Evolutionary conservation across 2,329 filamentous ascomycete genomes (phyloP).

Genomic region (Colletotrichum caudatum): DNA sequence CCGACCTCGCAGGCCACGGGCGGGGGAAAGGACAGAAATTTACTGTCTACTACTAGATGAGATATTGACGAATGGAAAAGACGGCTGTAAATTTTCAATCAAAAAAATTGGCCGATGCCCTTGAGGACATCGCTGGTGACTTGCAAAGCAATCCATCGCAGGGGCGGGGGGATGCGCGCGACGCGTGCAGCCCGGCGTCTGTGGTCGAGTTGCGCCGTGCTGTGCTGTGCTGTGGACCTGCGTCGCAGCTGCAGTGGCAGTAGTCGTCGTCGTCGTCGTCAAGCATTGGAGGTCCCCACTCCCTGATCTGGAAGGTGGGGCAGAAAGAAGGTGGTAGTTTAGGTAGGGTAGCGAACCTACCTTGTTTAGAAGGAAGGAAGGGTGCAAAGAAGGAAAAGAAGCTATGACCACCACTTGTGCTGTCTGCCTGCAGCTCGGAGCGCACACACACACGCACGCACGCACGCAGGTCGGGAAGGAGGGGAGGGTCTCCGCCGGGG

Average conservation of each 20-base stretch:
- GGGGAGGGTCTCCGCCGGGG: background rate
- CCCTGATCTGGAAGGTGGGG: slow-evolving; percentile 39
- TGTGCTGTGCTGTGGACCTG: background rate
- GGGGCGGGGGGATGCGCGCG: background rate
- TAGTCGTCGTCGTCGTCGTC: slow-evolving; percentile 3
- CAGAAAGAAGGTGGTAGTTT: background rate
- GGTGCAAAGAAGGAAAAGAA: slow-evolving; percentile 3
- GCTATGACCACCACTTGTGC: slow-evolving; percentile 33
- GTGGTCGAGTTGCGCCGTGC: background rate
- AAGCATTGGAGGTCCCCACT: background rate
- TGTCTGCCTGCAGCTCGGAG: slow-evolving; percentile 11
- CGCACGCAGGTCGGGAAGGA: background rate
- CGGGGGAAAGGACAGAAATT: background rate
- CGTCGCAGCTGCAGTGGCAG: slow-evolving; percentile 11
- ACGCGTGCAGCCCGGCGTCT: background rate
- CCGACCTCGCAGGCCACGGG: background rate
- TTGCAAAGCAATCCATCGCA: background rate
- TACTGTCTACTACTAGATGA: background rate
- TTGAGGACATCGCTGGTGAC: background rate
- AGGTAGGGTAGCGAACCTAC: background rate
- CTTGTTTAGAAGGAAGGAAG: background rate
- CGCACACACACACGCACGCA: background rate
- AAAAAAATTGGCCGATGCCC: too few species aligned
- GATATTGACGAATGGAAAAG: background rate
- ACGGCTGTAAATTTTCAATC: too few species aligned